Evolutionary conservation across 148 eudicot genomes (phyloP).

Genomic region (Nepenthes gracilis): DNA sequence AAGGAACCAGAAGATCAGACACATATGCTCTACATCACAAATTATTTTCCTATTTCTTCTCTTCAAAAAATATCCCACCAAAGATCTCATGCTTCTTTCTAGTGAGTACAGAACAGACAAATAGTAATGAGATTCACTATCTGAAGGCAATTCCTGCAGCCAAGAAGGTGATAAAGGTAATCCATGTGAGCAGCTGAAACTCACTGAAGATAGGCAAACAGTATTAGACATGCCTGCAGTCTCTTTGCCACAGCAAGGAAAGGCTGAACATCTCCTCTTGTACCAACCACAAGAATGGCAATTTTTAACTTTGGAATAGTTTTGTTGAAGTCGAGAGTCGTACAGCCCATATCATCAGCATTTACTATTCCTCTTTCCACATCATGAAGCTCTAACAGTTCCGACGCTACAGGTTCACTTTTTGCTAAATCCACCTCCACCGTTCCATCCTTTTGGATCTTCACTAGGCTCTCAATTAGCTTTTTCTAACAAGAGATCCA

Average conservation of each 20-base stretch:
- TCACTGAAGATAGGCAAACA: not conserved
- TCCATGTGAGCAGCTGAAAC: too few relatives aligned
- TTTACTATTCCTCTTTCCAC: slow-evolving; percentile 22
- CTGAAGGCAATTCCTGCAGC: too few relatives aligned
- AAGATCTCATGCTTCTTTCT: too few relatives aligned
- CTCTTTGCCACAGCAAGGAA: slow-evolving; percentile 77
- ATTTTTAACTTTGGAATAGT: slow-evolving; percentile 60
- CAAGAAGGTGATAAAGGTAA: too few relatives aligned
- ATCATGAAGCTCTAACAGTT: slow-evolving; percentile 35
- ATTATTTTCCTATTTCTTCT: too few relatives aligned
- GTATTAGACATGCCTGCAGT: slow-evolving; percentile 47
- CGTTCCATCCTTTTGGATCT: slow-evolving; percentile 63
- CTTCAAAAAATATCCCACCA: too few relatives aligned
- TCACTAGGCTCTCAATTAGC: slow-evolving; percentile 61
- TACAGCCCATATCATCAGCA: slow-evolving; percentile 11
- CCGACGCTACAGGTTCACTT: slow-evolving; percentile 39
- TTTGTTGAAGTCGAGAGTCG: slow-evolving; percentile 22
- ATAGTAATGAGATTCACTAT: too few relatives aligned
- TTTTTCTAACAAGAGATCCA: slow-evolving; percentile 45
- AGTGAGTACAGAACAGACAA: too few relatives aligned
- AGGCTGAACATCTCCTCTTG: slow-evolving; percentile 97
- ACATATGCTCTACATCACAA: too few relatives aligned
- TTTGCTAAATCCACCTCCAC: slow-evolving; percentile 44
- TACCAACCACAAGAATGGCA: slow-evolving; percentile 85
- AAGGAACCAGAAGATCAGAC: too few relatives aligned